Percentiles rank a stretch among this genome's conserved stretches.
phyloP scores from a whole-genome alignment of 768 basidiomycete genomes.

The Pleurotus ostreatus region DNA sequence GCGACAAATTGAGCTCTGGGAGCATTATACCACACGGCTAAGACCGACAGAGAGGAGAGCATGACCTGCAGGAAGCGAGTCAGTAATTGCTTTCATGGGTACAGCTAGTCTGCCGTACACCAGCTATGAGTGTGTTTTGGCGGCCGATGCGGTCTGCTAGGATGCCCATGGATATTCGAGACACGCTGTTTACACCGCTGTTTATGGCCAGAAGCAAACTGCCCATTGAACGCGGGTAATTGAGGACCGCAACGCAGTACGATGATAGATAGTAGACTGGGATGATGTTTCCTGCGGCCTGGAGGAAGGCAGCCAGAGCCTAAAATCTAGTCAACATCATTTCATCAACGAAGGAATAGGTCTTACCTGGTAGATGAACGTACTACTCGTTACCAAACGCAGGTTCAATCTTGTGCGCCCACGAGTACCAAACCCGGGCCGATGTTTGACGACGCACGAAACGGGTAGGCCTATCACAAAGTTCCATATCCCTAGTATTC shows the following conservation, averaged over 20 bases:
- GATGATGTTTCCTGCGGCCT: constrained; percentile 41
- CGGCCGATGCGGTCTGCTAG: constrained; percentile 37
- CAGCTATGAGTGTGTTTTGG: constrained; percentile 39
- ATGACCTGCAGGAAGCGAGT: constrained; percentile 17
- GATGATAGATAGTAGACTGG: constrained; percentile 40
- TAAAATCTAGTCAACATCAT: too few species aligned
- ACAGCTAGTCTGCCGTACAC: constrained; percentile 2
- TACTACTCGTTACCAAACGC: constrained; percentile 32
- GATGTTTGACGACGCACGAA: constrained; percentile 27
- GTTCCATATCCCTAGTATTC: constrained; percentile 39
- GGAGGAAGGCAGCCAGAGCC: constrained; percentile 34
- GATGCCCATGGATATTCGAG: constrained; percentile 36
- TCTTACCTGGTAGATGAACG: constrained; percentile 37
- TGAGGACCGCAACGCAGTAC: constrained; percentile 35
- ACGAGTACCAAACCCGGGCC: constrained; percentile 17
- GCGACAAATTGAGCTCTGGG: constrained; percentile 31
- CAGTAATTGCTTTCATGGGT: background rate
- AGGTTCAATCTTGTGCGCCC: constrained; percentile 27
- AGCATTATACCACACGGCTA: constrained; percentile 39
- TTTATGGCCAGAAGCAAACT: constrained; percentile 37
- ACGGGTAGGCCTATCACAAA: constrained; percentile 32
- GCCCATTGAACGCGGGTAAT: constrained; percentile 30
- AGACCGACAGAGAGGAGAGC: constrained; percentile 33
- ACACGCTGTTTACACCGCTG: constrained; percentile 38
- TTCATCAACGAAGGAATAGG: too few species aligned